Base-by-base conservation (phyloP, 768 basidiomycete genomes). In the Naematelia encephala region DNA sequence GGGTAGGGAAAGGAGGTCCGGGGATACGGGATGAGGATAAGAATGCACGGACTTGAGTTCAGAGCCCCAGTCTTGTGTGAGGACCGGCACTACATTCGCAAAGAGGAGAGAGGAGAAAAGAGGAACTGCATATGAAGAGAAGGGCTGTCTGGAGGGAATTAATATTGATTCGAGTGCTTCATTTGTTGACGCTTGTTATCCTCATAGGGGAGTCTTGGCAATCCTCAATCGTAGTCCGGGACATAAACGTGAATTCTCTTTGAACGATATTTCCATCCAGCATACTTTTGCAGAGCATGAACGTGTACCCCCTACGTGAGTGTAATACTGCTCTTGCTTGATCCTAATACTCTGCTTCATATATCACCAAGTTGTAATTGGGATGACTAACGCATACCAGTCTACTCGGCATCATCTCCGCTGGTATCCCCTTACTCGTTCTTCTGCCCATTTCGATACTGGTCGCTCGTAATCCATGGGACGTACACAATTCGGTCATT, bases 381-480 rank as follows among this genome's bases (percentile, higher is more conserved):
- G 30, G 4, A 62, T 16, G 23, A 30, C 14, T 19, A 57, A 47
- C 50, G 11, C 42, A 12, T 19, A 26, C 50, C 44, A 75, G 67
- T 43, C 53, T 77, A 1, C 66, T 80, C 4, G 63, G 70, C 28
- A 51, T 81, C 55, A 78, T 84, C 30, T 81, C 82, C 11, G 48
- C 82, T 25, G 83, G 86, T 1, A 81, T 88, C 2, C 93, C 93
- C 0, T 73, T 90, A 21, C 68, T 85, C 46, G 78, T 91, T 44
- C 85, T 90, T 69, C 81, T 86, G 19, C 64, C 85, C 19, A 82
- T 93, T 65, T 89, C 89, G 66, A 58, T 85, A 21, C 50, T 88
- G 13, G 87, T 90, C 21, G 80, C 90, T 26, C 83, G 87, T n/a
- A 87, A 85, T 2, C 85, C 85, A 80, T 97, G 92, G 91, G 93